Base-by-base conservation (phyloP, 768 basidiomycete genomes). In the Amanita molliuscula region DNA sequence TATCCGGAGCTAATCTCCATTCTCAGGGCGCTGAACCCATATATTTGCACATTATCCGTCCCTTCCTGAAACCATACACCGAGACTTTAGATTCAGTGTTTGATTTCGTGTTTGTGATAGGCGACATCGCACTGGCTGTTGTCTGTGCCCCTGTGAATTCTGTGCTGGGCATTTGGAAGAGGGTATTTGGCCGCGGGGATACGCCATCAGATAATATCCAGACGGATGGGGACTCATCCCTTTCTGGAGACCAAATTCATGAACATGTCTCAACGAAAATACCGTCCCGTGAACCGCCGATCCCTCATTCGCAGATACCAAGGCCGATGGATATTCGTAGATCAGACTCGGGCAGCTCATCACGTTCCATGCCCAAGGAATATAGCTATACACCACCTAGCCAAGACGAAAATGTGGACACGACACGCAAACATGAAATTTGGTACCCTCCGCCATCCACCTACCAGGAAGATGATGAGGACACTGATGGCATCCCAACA, bases 1-100 rank as follows among this genome's bases (percentile, higher is more conserved):
- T 43, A 6, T 35, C 28, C 10, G 8, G 18, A 42, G 11, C 38
- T 20, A 33, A 53, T 31, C 36, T 45, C n/a, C 43, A 10, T 31
- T 29, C n/a, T 6, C 56, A 92, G 89, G 88, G 87, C 23, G 86
- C 90, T 25, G 90, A 92, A 65, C 90, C 89, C 6, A 76, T 92
- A 40, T 88, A 79, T 58, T 71, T 92, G 16, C 85, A 92, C 62
- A 64, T 90, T 49, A 74, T 92, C 9, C 84, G 89, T 16, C 89
- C 90, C 13, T 59, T 85, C 28, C 62, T 91, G 57, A 85, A 81
- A 59, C 89, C 89, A 5, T 87, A 92, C 57, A 74, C 77, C 11
- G 56, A 69, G 4, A 74, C 82, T 1, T 65, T 91, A 31, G 89
- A 92, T 59, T 69, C 77, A 13, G 50, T 74, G 10, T 68, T 89